Evolutionary conservation across 1,139 yeast species (phyloP).

Genomic region (Sugiyamaella sp.): DNA sequence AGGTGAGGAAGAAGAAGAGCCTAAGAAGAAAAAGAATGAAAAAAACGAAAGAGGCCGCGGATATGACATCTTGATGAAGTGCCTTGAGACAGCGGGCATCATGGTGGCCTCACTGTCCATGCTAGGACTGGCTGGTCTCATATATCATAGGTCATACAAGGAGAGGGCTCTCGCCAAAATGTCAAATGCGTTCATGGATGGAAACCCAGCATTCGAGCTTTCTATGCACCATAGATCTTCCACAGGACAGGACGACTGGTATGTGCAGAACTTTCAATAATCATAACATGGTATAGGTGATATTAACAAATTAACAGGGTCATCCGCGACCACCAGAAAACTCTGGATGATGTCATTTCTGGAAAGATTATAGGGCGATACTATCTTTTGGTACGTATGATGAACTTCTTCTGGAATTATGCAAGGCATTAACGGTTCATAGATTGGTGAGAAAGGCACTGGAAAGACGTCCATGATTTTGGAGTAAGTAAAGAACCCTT

Average conservation of each 20-base stretch:
- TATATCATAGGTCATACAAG: constrained; percentile 67
- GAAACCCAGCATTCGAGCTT: constrained; percentile 67
- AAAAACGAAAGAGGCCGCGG: constrained; percentile 7
- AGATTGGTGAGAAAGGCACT: constrained; percentile 82
- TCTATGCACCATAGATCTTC: constrained; percentile 53
- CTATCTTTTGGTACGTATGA: constrained; percentile 50
- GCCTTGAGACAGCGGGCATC: constrained; percentile 72
- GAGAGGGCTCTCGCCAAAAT: constrained; percentile 65
- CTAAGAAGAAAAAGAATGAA: neutral
- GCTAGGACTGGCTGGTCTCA: constrained; percentile 69
- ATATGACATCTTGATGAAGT: constrained; percentile 49
- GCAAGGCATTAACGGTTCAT: neutral
- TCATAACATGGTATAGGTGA: neutral
- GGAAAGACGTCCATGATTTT: constrained; percentile 77
- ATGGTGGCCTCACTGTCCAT: constrained; percentile 74
- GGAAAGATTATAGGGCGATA: constrained; percentile 71
- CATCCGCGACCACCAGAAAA: constrained; percentile 66
- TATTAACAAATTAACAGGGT: constrained; percentile 46
- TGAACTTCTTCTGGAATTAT: too few species aligned
- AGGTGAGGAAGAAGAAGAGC: constrained; percentile 1
- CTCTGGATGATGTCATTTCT: constrained; percentile 64
- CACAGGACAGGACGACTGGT: constrained; percentile 34
- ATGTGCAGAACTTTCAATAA: too few species aligned
- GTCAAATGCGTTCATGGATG: constrained; percentile 65
- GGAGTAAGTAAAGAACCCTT: constrained; percentile 43